These are phyloP conservation scores for Melaleuca quinquenervia DNA, from an alignment of 345 rosid species.

Conservation along the genomic window DNA sequence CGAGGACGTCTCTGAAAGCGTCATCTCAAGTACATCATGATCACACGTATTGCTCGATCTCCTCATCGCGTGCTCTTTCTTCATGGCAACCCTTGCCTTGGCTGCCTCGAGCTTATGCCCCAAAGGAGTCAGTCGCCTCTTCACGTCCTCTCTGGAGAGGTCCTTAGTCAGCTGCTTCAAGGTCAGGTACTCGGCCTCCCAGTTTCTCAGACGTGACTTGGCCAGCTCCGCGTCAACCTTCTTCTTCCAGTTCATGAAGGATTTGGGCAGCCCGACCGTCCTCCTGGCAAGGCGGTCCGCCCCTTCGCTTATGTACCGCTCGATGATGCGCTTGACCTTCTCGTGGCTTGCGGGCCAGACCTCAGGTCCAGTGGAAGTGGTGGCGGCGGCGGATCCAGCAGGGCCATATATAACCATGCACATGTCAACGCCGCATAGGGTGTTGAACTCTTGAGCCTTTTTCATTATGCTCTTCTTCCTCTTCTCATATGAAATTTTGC, in stretches of 20 bases:
- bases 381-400: neutral
- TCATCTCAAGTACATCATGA: neutral
- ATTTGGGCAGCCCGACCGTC: constrained; percentile 1
- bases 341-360: constrained; percentile 6
- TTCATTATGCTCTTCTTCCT: constrained; percentile 19
- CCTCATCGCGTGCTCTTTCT: neutral
- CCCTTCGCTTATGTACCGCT: neutral
- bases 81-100: neutral
- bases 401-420: constrained; percentile 18
- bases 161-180: neutral
- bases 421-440: constrained; percentile 12
- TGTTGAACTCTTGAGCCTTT: constrained; percentile 18
- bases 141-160: neutral
- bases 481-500: constrained; percentile 9
- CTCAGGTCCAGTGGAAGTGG: neutral
- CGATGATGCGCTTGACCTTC: constrained; percentile 5
- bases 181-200: constrained; percentile 2
- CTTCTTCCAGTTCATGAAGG: neutral
- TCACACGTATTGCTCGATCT: neutral
- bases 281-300: too few species aligned
- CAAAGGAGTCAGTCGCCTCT: neutral
- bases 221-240: constrained; percentile 8
- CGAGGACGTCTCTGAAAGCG: neutral
- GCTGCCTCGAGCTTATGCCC: neutral
- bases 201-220: neutral